Conservation (phyloP, 2,329 filamentous ascomycete species). For the Chrysoporthe cubensis region DNA sequence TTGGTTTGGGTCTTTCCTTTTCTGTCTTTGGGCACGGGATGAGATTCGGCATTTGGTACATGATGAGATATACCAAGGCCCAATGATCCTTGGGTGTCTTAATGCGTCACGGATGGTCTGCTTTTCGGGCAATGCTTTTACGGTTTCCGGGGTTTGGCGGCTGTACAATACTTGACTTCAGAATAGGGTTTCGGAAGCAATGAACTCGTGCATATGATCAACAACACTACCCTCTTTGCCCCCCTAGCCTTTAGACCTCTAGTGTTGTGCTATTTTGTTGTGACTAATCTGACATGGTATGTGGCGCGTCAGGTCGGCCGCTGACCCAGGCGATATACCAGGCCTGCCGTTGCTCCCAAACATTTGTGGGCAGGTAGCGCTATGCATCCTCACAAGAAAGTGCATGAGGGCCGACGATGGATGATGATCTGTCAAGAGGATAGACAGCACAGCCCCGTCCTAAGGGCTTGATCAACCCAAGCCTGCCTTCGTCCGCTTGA, state of each 20-base stretch:
- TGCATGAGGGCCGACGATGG: neutral
- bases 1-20: conserved; percentile 47
- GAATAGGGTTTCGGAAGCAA: conserved; percentile 64
- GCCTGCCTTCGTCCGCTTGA: conserved; percentile 85
- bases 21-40: conserved; percentile 62
- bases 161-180: conserved; percentile 71
- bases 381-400: neutral
- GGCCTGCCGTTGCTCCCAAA: neutral
- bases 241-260: no score
- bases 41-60: conserved; percentile 61
- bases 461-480: conserved; percentile 58
- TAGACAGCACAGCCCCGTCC: neutral
- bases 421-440: neutral
- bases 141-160: conserved; percentile 70
- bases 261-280: neutral
- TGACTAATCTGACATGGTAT: neutral
- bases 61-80: conserved; percentile 56
- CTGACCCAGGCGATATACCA: neutral
- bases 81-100: conserved; percentile 58
- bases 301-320: neutral
- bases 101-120: conserved; percentile 74
- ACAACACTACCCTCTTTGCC: conserved; percentile 28
- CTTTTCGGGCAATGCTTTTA: conserved; percentile 68
- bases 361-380: neutral
- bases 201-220: conserved; percentile 65